A percentile compares a stretch with the other conserved stretches of the same genome.
These are phyloP conservation scores for Syzygium malaccense DNA, from an alignment of 441 rosid genomes.

Conservation along the genomic window DNA sequence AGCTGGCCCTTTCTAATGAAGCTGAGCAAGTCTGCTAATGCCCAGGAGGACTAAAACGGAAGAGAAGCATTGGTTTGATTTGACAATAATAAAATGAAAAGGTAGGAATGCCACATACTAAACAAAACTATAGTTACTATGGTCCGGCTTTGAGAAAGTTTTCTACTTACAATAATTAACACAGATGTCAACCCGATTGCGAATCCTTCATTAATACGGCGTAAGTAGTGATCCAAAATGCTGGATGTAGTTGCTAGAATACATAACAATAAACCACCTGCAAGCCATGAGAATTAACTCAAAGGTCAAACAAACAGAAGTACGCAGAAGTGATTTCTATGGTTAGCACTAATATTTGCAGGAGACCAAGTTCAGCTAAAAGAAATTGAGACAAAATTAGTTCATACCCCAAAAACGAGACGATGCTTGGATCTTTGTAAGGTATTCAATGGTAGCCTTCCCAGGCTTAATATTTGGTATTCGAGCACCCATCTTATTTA, in stretches of 20 bases:
- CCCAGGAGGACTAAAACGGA: not conserved
- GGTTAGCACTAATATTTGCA: not conserved
- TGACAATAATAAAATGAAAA: not conserved
- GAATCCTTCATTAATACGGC: conserved; percentile 70
- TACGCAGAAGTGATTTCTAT: not conserved
- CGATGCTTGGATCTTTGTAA: conserved; percentile 84
- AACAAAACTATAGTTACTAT: not conserved
- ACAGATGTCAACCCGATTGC: conserved; percentile 91
- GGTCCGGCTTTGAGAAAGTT: not conserved
- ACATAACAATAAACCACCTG: conserved; percentile 85
- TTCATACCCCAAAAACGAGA: conserved; percentile 93
- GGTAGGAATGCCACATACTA: not conserved
- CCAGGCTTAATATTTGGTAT: conserved; percentile 94
- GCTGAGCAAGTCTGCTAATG: not conserved
- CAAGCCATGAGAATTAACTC: not conserved
- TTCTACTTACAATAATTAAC: conserved; percentile 65
- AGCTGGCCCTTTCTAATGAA: not conserved
- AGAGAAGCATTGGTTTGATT: not conserved
- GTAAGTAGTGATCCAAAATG: conserved; percentile 79
- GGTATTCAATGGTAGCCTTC: conserved; percentile 87
- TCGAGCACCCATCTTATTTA: conserved; percentile 96
- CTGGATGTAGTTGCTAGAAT: conserved; percentile 79
- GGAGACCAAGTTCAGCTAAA: not conserved
- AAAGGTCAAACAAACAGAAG: not conserved
- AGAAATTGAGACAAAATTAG: not conserved